phyloP scores from a whole-genome alignment of 441 rosid genomes.

The Adansonia gregorii region DNA sequence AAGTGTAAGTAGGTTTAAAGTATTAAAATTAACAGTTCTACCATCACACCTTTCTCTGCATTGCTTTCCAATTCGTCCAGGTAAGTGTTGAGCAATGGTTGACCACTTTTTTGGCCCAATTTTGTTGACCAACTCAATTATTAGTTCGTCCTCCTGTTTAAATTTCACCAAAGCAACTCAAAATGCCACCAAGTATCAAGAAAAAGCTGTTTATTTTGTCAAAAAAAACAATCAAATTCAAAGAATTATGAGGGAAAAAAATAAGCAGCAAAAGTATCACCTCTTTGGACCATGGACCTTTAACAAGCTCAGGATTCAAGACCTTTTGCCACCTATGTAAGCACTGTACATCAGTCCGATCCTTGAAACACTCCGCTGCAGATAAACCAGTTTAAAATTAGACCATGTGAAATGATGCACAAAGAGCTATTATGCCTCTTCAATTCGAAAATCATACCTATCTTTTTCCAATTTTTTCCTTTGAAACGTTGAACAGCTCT shows the following conservation, averaged over 20 bases:
- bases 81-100: conserved; percentile 87
- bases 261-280: conserved; percentile 42
- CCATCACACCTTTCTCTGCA: conserved; percentile 85
- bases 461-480: conserved; percentile 99
- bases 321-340: conserved; percentile 99
- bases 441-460: conserved; percentile 51
- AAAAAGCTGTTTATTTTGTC: background rate
- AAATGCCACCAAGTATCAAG: background rate
- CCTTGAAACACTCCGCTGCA: conserved; percentile 97
- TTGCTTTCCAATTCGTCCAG: conserved; percentile 99
- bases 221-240: background rate
- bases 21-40: conserved; percentile 6
- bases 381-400: conserved; percentile 40
- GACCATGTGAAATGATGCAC: conserved; percentile 22
- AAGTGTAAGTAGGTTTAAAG: background rate
- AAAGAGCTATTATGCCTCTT: background rate
- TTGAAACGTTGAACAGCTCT: conserved; percentile 93
- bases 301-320: conserved; percentile 94
- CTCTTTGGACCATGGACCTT: conserved; percentile 99
- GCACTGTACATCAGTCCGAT: conserved; percentile 99
- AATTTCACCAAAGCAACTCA: conserved; percentile 24
- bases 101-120: conserved; percentile 98
- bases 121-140: conserved; percentile 75
- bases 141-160: conserved; percentile 86
- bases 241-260: conserved; percentile 19